A percentile compares a stretch with the other conserved stretches of the same genome.
Conservation (phyloP, 1,284 basidiomycete species). For the Takashimella koratensis region DNA sequence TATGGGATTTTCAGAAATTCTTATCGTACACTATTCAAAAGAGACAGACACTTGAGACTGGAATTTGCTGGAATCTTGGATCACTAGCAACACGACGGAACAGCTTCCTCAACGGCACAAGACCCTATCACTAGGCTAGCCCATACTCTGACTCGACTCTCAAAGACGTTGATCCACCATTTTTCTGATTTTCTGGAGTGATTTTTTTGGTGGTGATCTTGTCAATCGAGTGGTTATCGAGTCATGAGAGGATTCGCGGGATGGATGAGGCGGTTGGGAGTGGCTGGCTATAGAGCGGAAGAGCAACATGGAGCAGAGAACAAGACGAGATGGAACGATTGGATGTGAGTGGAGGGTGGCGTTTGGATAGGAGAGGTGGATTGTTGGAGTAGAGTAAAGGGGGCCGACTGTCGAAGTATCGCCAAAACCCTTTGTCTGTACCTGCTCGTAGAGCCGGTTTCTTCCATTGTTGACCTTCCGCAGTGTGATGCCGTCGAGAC, state of each 20-base stretch:
- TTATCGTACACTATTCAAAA: constrained; percentile 8
- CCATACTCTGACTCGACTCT: constrained; percentile 1
- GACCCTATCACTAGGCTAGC: constrained; percentile 51
- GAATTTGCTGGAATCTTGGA: background rate
- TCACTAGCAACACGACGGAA: background rate
- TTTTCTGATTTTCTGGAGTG: constrained; percentile 2
- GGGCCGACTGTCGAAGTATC: constrained; percentile 41
- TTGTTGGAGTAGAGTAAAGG: constrained; percentile 5
- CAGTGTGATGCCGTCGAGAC: constrained; percentile 26
- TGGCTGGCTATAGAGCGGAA: constrained; percentile 4
- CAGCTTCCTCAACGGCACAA: constrained; percentile 23
- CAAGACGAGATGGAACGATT: constrained; percentile 3
- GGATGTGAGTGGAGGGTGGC: constrained; percentile 8
- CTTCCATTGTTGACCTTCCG: constrained; percentile 12
- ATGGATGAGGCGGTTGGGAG: constrained; percentile 51
- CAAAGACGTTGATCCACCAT: constrained; percentile 4
- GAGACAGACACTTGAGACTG: constrained; percentile 3
- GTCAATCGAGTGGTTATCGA: background rate
- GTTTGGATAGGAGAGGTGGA: constrained; percentile 4
- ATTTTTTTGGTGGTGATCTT: background rate
- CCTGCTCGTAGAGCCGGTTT: constrained; percentile 43
- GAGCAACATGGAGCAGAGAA: constrained; percentile 4
- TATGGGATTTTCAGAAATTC: constrained; percentile 3
- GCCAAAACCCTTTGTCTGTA: constrained; percentile 44
- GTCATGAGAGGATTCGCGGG: constrained; percentile 34